Conservation (phyloP, 305 asterid species). For the Solanum hybrid region DNA sequence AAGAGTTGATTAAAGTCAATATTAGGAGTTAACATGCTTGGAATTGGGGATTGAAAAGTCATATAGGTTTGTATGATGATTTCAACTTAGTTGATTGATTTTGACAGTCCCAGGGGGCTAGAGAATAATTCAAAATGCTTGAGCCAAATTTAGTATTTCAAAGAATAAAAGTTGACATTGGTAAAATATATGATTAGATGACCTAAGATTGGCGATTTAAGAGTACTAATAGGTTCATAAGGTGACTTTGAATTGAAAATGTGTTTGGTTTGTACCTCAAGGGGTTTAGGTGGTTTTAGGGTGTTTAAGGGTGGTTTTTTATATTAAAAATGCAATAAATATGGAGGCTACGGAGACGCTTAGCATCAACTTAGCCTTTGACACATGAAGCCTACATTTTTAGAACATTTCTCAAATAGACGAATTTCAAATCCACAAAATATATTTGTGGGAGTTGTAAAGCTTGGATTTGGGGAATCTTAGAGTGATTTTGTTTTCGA, state of each 20-base stretch:
- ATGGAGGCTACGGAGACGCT: background rate
- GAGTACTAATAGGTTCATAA: background rate
- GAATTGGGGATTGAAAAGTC: background rate
- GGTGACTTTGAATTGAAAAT: background rate
- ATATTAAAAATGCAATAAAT: background rate
- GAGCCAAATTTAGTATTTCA: background rate
- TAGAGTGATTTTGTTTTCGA: background rate
- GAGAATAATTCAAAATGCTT: background rate
- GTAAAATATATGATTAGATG: background rate
- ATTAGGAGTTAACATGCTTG: background rate
- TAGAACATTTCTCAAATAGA: background rate
- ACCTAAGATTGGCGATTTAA: background rate
- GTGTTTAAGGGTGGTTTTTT: background rate
- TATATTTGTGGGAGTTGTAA: background rate
- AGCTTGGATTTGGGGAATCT: background rate
- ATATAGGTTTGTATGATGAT: background rate
- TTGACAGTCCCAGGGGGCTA: background rate
- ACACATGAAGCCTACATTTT: background rate
- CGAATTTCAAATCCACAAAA: background rate
- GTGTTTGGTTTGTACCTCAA: background rate
- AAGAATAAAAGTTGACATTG: background rate
- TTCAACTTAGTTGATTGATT: background rate
- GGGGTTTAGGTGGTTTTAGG: background rate
- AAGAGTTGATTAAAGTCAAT: background rate
- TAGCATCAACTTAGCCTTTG: background rate